Conservation (phyloP, 306 rosid genomes). For the cucumber (Cucumis sativus) region Cucumber_9930_V3 NC_026657.2:32404001-32404500, state of each 20-base stretch:
- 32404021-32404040: neutral
- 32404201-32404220: neutral
- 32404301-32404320: conserved; percentile 61
- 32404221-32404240: neutral
- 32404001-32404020: neutral
- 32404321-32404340: conserved; percentile 87
- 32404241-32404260: neutral
- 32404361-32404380: conserved; percentile 70
- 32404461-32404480: neutral
- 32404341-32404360: conserved; percentile 76
- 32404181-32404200: neutral
- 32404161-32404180: neutral
- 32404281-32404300: neutral
- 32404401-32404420: conserved; percentile 82
- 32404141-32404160: neutral
- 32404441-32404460: conserved; percentile 10
- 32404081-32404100: neutral
- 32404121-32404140: neutral
- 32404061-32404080: neutral
- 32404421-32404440: conserved; percentile 63
- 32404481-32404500: conserved; percentile 6
- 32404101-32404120: neutral
- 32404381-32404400: conserved; percentile 72
- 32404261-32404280: neutral
- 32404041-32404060: neutral